Evolutionary conservation across 1,284 basidiomycete genomes (phyloP).

Genomic region (Anthracocystis panici-leucophaei): DNA sequence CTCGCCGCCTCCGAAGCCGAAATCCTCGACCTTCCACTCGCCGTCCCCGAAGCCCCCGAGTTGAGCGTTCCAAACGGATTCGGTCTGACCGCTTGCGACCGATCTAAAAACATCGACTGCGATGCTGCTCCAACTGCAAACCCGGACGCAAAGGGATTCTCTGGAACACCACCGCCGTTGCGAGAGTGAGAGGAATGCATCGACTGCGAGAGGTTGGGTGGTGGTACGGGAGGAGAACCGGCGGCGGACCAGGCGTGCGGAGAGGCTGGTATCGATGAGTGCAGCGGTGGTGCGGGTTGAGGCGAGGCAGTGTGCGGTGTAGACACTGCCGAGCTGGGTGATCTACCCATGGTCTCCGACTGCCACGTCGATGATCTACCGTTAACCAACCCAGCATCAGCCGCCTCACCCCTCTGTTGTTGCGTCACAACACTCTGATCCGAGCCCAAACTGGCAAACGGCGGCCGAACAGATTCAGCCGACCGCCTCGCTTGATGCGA

Average conservation of each 20-base stretch:
- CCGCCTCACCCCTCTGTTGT: not conserved
- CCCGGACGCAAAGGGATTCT: conserved; percentile 9
- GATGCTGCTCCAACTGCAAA: not conserved
- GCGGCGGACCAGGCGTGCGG: conserved; percentile 17
- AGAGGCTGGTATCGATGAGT: conserved; percentile 2
- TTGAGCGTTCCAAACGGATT: conserved; percentile 49
- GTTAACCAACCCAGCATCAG: not conserved
- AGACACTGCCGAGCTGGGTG: conserved; percentile 4
- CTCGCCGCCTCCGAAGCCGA: conserved; percentile 50
- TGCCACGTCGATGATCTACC: not conserved
- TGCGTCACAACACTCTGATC: conserved; percentile 4
- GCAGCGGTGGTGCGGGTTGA: not conserved
- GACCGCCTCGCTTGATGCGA: not conserved
- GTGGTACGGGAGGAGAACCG: conserved; percentile 9
- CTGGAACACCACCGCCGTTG: not conserved
- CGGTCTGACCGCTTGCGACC: conserved; percentile 6
- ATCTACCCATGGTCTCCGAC: conserved; percentile 7
- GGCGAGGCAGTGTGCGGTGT: conserved; percentile 2
- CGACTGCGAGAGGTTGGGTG: conserved; percentile 20
- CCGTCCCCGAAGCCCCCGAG: conserved; percentile 36
- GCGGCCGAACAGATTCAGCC: not conserved
- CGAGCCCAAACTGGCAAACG: conserved; percentile 21
- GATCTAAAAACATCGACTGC: conserved; percentile 36
- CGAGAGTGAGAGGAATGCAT: conserved; percentile 4
- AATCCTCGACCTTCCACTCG: conserved; percentile 40